phyloP scores from a whole-genome alignment of 1,284 basidiomycete species.

The Quambalaria eucalypti region DNA sequence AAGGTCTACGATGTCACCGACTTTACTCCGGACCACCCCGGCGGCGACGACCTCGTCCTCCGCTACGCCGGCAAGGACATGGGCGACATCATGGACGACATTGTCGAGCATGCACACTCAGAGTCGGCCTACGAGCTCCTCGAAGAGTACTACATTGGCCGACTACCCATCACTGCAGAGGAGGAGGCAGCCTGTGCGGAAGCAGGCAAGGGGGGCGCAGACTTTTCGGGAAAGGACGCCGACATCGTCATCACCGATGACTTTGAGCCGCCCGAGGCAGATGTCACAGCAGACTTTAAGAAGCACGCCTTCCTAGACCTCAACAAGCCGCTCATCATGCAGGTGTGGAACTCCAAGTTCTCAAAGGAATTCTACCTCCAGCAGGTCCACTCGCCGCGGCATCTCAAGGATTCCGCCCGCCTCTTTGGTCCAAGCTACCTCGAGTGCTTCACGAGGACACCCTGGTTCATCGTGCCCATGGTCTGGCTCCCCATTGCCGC shows the following conservation, averaged over 20 bases:
- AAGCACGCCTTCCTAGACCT: conserved; percentile 90
- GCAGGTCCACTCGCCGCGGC: conserved; percentile 88
- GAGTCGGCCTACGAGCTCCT: conserved; percentile 85
- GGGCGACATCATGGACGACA: conserved; percentile 69
- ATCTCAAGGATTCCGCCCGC: conserved; percentile 73
- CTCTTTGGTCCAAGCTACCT: conserved; percentile 75
- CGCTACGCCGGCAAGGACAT: conserved; percentile 77
- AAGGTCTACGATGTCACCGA: conserved; percentile 52
- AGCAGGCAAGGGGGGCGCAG: conserved; percentile 19
- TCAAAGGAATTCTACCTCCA: conserved; percentile 90
- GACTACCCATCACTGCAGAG: conserved; percentile 19
- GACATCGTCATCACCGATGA: conserved; percentile 58
- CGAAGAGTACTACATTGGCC: conserved; percentile 57
- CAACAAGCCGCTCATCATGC: conserved; percentile 69
- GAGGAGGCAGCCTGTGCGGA: conserved; percentile 15
- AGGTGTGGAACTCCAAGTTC: conserved; percentile 75
- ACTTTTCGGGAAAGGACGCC: conserved; percentile 32
- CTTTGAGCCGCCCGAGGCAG: conserved; percentile 40
- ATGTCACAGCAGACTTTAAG: conserved; percentile 51
- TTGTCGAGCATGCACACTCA: conserved; percentile 81
- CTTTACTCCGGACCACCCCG: conserved; percentile 51
- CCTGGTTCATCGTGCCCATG: conserved; percentile 88
- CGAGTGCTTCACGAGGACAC: conserved; percentile 77
- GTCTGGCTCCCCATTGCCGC: conserved; percentile 82
- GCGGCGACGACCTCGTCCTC: conserved; percentile 52